Percentiles rank a stretch among this genome's conserved stretches.
phyloP scores from a whole-genome alignment of 148 eudicot genomes.

The Diospyros kaki region DNA sequence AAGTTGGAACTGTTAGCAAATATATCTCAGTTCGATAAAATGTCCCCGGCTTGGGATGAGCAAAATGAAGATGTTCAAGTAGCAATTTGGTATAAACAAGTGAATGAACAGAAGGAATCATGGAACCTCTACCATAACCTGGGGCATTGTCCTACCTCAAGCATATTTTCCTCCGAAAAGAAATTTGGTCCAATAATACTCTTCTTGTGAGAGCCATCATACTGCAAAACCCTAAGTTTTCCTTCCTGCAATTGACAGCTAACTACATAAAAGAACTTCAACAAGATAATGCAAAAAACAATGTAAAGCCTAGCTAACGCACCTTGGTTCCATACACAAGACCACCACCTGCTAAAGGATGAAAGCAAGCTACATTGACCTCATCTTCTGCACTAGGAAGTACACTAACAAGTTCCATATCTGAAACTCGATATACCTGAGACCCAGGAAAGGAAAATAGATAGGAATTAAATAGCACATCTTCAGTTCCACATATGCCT shows the following conservation, averaged over 20 bases:
- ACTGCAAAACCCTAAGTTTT: constrained; percentile 27
- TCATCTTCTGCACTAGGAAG: constrained; percentile 36
- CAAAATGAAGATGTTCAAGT: no score
- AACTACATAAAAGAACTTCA: background rate
- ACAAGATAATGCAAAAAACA: background rate
- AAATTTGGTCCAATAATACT: constrained; percentile 9
- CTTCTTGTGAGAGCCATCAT: constrained; percentile 5
- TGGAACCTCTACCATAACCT: constrained; percentile 6
- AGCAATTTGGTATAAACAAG: no score
- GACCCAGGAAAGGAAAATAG: background rate
- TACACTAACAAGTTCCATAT: constrained; percentile 30
- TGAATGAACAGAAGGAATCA: no score
- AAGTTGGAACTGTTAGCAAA: no score
- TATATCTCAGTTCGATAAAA: no score
- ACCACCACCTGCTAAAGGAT: constrained; percentile 29
- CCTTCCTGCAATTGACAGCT: constrained; percentile 22
- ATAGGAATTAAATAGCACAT: background rate
- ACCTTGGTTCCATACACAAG: constrained; percentile 37
- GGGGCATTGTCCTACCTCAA: constrained; percentile 17
- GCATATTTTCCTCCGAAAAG: constrained; percentile 13
- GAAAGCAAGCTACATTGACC: constrained; percentile 40
- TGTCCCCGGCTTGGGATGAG: no score
- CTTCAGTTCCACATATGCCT: background rate
- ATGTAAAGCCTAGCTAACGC: no score
- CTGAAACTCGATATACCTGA: constrained; percentile 31